Evolutionary conservation across 2,329 filamentous ascomycete species (phyloP), one percentile per base, ranked within the genome.

Genomic region (Colletotrichum cereale): DNA sequence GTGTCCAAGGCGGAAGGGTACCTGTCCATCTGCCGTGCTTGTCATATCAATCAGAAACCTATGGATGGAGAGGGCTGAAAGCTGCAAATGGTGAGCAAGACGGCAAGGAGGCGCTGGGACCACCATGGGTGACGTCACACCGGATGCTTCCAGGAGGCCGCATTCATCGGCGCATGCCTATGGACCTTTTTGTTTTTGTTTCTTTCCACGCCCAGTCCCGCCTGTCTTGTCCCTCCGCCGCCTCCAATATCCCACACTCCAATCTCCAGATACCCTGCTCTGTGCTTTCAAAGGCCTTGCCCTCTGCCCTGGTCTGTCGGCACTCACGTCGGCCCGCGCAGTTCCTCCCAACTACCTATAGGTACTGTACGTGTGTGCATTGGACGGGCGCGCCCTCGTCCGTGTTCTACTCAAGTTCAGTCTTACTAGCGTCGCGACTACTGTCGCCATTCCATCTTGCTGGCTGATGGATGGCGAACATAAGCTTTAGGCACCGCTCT

Each of bases 401-500:
- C 34, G 24, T n/a, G 16, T 48, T 16, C 24, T 38, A 48, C n/a
- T 14, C 48, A 63, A 34, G 18, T 31, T 63, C 52, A 31, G 21
- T 60, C 21, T 34, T 38, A 24, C 64, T 52, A 52, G 26, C 44
- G 42, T 60, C 56, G 55, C 48, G 21, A 36, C 34, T 66, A 7
- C 40, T 44, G 38, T 57, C 63, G 31, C 24, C 26, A 50, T 40
- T n/a, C 26, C 52, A 26, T 53, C 38, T 26, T 48, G 29, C 12
- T 44, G 26, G 50, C 42, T 47, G 40, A 44, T 29, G 38, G 24
- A 44, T n/a, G 24, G 40, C 21, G 21, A 57, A 65, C 24, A 44
- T 52, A 70, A 70, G 62, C 62, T 61, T 70, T 61, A n/a, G 62
- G 53, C 62, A 66, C 31, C 24, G 40, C 29, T 64, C 36, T 40